These are phyloP conservation scores for Epithemia pelagica DNA, from an alignment of 108 stramenopile species.

Conservation along the genomic window DNA sequence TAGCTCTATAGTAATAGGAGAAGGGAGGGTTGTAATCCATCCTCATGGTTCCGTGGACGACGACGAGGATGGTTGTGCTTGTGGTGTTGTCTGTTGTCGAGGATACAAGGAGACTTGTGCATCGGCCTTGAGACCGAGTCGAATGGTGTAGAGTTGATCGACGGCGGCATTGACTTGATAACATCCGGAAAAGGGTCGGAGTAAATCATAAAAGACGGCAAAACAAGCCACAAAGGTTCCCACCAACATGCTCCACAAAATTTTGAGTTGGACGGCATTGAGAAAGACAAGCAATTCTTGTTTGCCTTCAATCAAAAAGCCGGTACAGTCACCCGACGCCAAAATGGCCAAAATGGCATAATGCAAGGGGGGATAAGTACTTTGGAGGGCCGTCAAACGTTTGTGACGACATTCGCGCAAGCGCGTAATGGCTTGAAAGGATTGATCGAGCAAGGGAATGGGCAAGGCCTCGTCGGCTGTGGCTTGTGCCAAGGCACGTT, in stretches of 20 bases:
- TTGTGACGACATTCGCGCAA: conserved; percentile 40
- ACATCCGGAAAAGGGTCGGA: conserved; percentile 23
- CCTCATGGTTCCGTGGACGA: too few relatives aligned
- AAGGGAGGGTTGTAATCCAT: too few relatives aligned
- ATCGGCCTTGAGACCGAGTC: conserved; percentile 34
- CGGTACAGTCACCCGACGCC: conserved; percentile 24
- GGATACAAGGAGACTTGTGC: conserved; percentile 2
- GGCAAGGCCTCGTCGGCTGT: not conserved
- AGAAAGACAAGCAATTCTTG: conserved; percentile 54
- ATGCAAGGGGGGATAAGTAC: conserved; percentile 35
- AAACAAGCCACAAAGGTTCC: conserved; percentile 57
- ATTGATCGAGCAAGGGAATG: conserved; percentile 23
- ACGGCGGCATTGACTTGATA: conserved; percentile 27
- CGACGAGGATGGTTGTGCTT: too few relatives aligned
- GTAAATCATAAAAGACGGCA: conserved; percentile 51
- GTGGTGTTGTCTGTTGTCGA: too few relatives aligned
- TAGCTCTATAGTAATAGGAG: too few relatives aligned
- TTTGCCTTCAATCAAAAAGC: conserved; percentile 31
- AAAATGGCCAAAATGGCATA: conserved; percentile 20
- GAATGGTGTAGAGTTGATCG: conserved; percentile 63
- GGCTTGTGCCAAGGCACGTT: conserved; percentile 26
- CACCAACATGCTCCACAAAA: conserved; percentile 55
- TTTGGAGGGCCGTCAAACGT: conserved; percentile 49
- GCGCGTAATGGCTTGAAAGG: conserved; percentile 34
- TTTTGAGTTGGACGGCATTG: conserved; percentile 48